phyloP scores from a whole-genome alignment of 768 basidiomycete genomes.

The Austroboletus eburneus region DNA sequence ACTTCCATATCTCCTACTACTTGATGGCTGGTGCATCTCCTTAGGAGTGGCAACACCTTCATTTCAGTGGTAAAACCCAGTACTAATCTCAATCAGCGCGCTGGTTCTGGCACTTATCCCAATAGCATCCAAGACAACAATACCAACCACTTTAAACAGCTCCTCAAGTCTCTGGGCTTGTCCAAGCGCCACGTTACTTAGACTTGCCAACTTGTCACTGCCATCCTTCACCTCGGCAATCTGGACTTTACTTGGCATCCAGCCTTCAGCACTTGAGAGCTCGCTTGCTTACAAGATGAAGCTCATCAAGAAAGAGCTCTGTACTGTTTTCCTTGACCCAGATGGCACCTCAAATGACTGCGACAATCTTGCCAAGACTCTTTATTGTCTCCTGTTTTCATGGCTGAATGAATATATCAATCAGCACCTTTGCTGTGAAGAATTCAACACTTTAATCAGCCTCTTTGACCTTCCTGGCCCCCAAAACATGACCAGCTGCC shows the following conservation, averaged over 20 bases:
- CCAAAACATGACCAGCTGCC: too few species aligned
- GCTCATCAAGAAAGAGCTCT: slow-evolving; percentile 90
- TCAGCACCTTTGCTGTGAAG: too few species aligned
- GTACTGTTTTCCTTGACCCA: slow-evolving; percentile 92
- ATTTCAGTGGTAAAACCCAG: slow-evolving; percentile 71
- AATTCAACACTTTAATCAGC: too few species aligned
- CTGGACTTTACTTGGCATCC: slow-evolving; percentile 91
- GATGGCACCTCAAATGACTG: slow-evolving; percentile 91
- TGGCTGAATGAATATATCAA: slow-evolving; percentile 98
- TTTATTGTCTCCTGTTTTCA: slow-evolving; percentile 91
- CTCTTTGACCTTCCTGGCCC: too few species aligned
- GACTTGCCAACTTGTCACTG: slow-evolving; percentile 90
- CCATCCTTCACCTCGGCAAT: slow-evolving; percentile 95
- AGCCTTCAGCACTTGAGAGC: slow-evolving; percentile 64
- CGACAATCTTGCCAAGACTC: slow-evolving; percentile 89
- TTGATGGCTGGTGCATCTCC: slow-evolving; percentile 84
- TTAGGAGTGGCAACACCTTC: slow-evolving; percentile 87
- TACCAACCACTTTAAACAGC: slow-evolving; percentile 81
- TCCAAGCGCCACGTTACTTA: slow-evolving; percentile 95
- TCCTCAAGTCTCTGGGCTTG: slow-evolving; percentile 89
- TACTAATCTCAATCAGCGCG: slow-evolving; percentile 84
- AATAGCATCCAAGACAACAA: slow-evolving; percentile 69
- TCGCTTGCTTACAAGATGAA: slow-evolving; percentile 89
- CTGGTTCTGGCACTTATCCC: slow-evolving; percentile 39
- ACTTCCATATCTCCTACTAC: slow-evolving; percentile 98